Base-by-base conservation (phyloP, 2,329 filamentous ascomycete genomes). In the Trichophyton rubrum region DNA sequence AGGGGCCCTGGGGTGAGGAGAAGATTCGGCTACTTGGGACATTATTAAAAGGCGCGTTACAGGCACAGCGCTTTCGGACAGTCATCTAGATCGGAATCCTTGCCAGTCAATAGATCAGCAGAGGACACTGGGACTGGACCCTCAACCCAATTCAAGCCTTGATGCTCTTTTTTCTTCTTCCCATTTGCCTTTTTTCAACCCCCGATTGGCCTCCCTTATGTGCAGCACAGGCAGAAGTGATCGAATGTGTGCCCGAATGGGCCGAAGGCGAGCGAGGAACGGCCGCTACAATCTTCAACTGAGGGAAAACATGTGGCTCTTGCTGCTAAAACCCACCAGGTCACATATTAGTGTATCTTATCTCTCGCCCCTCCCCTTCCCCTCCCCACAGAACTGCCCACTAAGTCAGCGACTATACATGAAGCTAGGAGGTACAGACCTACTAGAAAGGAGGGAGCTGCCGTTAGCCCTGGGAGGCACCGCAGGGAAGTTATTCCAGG, bases 291-390 rank as follows among this genome's bases (percentile, higher is more conserved):
- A 33, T 6, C n/a, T 20, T 27, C 45, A 17, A 11, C 20, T 9
- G 6, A 15, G 45, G 2, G 20, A 51, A 49, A 51, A 51, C 45
- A 51, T 30, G 45, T 51, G 45, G 51, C 27, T 53, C 24, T 24
- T 20, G 9, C 24, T 53, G 47, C 24, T 53, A 11, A 53, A 55
- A 55, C 51, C n/a, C n/a, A 55, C 24, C 17, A 27, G 51, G n/a
- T 30, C 51, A 35, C 51, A 33, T 35, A 33, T 17, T n/a, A n/a
- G n/a, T 35, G 27, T n/a, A 22, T 45, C 40, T 47, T 58, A 43
- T 45, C 40, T 58, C 40, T 33, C 24, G 20, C 56, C 56, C 56
- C 22, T 30, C 56, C 56, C 56, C 22, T 40, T 30, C 56, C 56
- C 17, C 41, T 45, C 56, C 27, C 56, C 56, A 47, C 40, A 43